Conservation (phyloP, 2,329 filamentous ascomycete species). For the Trichoderma sp. region DNA sequence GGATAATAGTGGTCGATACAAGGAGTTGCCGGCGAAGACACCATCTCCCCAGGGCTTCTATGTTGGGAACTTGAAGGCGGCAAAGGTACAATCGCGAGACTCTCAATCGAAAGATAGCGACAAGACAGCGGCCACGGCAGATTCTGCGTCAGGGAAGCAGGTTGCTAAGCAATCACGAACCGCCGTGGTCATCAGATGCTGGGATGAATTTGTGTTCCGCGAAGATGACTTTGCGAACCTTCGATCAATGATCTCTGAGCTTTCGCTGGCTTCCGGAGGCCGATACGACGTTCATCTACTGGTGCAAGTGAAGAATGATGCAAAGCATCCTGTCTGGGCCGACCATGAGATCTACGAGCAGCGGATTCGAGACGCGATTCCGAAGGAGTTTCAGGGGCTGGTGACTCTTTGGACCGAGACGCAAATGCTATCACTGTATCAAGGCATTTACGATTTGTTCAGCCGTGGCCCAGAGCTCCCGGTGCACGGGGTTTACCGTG, state of each 20-base stretch:
- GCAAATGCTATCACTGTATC: slow-evolving; percentile 89
- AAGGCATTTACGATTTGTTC: slow-evolving; percentile 80
- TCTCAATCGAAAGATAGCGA: not conserved
- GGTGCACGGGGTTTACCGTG: slow-evolving; percentile 90
- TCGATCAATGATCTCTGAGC: slow-evolving; percentile 80
- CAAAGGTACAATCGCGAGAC: slow-evolving; percentile 1
- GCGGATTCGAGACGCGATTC: slow-evolving; percentile 68
- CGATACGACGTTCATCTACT: slow-evolving; percentile 87
- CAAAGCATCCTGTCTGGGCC: slow-evolving; percentile 75
- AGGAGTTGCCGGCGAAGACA: slow-evolving; percentile 46
- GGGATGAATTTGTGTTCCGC: slow-evolving; percentile 77
- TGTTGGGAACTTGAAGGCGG: slow-evolving; percentile 34
- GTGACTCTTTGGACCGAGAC: slow-evolving; percentile 91
- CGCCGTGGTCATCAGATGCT: slow-evolving; percentile 79
- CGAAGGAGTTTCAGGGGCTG: slow-evolving; percentile 84
- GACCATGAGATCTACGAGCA: slow-evolving; percentile 68
- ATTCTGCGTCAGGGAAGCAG: not conserved
- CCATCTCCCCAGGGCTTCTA: slow-evolving; percentile 55
- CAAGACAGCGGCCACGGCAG: not conserved
- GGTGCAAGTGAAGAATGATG: slow-evolving; percentile 79
- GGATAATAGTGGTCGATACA: slow-evolving; percentile 72
- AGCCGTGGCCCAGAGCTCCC: slow-evolving; percentile 66
- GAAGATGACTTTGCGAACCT: slow-evolving; percentile 81
- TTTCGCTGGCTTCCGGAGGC: slow-evolving; percentile 77
- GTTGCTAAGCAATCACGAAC: slow-evolving; percentile 50